These are phyloP conservation scores for Botrytis fabae DNA, from an alignment of 2,329 filamentous ascomycete species.

Conservation along the genomic window DNA sequence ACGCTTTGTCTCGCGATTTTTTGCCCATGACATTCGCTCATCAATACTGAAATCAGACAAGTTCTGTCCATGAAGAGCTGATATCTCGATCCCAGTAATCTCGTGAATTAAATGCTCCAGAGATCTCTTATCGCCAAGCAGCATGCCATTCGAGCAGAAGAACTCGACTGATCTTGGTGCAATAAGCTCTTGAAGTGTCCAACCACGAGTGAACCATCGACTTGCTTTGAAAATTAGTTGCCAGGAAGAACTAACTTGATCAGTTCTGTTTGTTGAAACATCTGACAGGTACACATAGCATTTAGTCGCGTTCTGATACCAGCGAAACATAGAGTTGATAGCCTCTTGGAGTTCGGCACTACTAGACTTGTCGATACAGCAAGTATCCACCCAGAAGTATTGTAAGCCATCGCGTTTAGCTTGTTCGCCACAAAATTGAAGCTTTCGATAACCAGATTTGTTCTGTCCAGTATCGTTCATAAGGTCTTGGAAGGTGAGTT, in stretches of 20 bases:
- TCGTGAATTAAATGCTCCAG: constrained; percentile 24
- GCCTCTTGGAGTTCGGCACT: constrained; percentile 27
- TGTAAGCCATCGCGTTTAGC: constrained; percentile 25
- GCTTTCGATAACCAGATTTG: constrained; percentile 28
- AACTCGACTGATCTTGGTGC: constrained; percentile 29
- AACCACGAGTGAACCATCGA: constrained; percentile 33
- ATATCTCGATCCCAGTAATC: constrained; percentile 26
- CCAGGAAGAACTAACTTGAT: constrained; percentile 25
- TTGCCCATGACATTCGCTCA: constrained; percentile 41
- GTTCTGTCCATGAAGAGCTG: constrained; percentile 25
- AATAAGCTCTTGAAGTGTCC: constrained; percentile 33
- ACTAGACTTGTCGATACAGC: constrained; percentile 28
- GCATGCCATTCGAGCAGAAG: constrained; percentile 24
- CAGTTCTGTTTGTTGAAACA: constrained; percentile 15
- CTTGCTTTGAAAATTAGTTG: constrained; percentile 24
- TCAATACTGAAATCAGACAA: constrained; percentile 37
- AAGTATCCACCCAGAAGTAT: constrained; percentile 29
- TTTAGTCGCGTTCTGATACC: constrained; percentile 29
- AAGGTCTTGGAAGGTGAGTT: constrained; percentile 30
- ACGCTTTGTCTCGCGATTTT: constrained; percentile 41
- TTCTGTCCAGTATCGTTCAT: constrained; percentile 12
- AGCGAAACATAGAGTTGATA: constrained; percentile 36
- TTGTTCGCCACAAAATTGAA: constrained; percentile 28
- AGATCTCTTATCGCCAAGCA: constrained; percentile 26
- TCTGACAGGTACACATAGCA: constrained; percentile 33